Evolutionary conservation across 805 yeast species (phyloP), one percentile per base, ranked within the genome.

Genomic region (Cyberlindnera maclurae): DNA sequence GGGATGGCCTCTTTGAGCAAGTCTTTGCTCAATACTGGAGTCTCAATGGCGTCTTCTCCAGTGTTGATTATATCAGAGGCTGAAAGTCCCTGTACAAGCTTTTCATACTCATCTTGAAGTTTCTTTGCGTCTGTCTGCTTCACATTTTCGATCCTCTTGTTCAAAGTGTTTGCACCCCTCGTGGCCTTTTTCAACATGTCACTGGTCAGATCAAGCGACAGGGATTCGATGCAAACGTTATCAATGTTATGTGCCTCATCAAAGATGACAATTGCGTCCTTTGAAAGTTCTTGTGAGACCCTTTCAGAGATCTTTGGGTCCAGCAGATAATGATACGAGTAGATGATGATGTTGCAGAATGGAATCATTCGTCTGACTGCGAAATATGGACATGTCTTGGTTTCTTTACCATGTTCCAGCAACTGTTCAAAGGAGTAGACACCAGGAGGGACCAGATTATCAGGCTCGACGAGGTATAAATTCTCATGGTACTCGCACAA

Each of bases 211-310:
- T 93, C 97, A 35, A 93, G 71, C 5, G 96, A 86, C 31, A 93
- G 62, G 0, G 97, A 85, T 60, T 93, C 99, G 41, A 93, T 93
- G 66, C 99, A 93, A 41, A 93, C 99, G 68, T 93, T 93, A 70
- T 93, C 98, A 40, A 93, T 93, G 63, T 93, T 93, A 61, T 93
- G 99, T 34, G 98, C 98, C 65, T 93, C 99, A 64, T 93, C 99
- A 57, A 93, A 93, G 29, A 93, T 94, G 45, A 93, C 83, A 43
- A 93, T 93, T 39, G 94, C 75, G 55, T 93, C 97, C 49, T 88
- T 86, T 15, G 95, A 84, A 36, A 93, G 72, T 55, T 93, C 97
- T 46, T 73, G 77, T 5, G 97, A 88, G 15, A 93, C 99, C 44
- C 98, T 70, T 47, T 88, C 96, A 2, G 97, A 93, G 59, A 93